phyloP scores from a whole-genome alignment of 2,329 filamentous ascomycete genomes.

The Cadophora sp. region DNA sequence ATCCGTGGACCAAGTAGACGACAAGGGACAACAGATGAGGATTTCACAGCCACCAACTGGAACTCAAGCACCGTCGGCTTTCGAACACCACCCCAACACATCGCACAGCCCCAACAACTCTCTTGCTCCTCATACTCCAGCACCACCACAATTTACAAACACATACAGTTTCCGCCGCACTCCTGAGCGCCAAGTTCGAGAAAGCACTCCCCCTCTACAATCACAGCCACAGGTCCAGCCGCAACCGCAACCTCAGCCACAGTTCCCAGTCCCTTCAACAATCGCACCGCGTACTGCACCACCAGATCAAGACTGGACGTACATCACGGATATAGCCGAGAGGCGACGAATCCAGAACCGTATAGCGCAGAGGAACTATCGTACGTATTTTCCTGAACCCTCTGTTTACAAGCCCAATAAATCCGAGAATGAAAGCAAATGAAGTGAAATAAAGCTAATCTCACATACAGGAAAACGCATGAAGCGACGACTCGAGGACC shows the following conservation, averaged over 20 bases:
- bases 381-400: background rate
- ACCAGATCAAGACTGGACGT: conserved; percentile 13
- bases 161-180: background rate
- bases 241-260: background rate
- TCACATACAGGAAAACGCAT: background rate
- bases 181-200: background rate
- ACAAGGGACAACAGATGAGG: background rate
- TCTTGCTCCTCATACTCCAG: background rate
- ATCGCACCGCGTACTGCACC: background rate
- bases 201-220: background rate
- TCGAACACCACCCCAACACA: background rate
- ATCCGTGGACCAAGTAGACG: background rate
- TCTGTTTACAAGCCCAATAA: background rate
- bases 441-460: background rate
- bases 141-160: background rate
- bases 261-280: background rate
- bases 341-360: conserved; percentile 48
- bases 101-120: background rate
- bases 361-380: conserved; percentile 16
- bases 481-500: conserved; percentile 15
- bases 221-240: background rate
- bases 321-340: conserved; percentile 16
- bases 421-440: background rate
- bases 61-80: background rate
- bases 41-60: background rate